A percentile compares a stretch with the other conserved stretches of the same genome.
Evolutionary conservation across 345 rosid genomes (phyloP).

Genomic region (Noccaea caerulescens): DNA sequence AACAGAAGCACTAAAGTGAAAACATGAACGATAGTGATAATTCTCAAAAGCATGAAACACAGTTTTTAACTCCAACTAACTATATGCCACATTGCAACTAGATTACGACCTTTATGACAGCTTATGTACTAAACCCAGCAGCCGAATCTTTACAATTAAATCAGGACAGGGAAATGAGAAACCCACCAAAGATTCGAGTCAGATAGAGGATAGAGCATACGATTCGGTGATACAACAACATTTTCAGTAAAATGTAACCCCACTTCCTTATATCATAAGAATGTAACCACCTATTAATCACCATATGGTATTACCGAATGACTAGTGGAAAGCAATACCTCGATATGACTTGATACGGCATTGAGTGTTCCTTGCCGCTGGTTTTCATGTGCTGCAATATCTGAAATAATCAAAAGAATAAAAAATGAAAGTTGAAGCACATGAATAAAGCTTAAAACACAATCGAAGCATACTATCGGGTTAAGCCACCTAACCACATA

Average conservation of each 20-base stretch:
- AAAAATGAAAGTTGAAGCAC: conserved; percentile 26
- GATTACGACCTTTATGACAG: neutral
- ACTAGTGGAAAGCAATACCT: conserved; percentile 53
- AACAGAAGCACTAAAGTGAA: conserved; percentile 36
- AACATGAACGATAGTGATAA: conserved; percentile 19
- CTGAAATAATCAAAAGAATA: conserved; percentile 49
- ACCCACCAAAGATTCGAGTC: neutral
- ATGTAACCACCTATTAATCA: neutral
- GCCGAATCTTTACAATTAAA: conserved; percentile 1
- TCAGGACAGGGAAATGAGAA: conserved; percentile 4
- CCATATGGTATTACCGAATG: neutral
- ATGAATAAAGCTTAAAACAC: neutral
- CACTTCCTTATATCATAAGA: conserved; percentile 5
- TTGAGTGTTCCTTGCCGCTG: conserved; percentile 97
- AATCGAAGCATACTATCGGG: conserved; percentile 10
- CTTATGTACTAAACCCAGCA: conserved; percentile 12
- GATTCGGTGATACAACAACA: neutral
- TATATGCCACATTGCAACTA: conserved; percentile 17
- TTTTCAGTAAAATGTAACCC: conserved; percentile 7
- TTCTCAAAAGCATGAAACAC: conserved; percentile 10
- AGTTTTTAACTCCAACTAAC: conserved; percentile 7
- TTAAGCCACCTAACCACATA: conserved; percentile 62
- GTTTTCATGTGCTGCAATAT: conserved; percentile 97
- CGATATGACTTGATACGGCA: conserved; percentile 99
- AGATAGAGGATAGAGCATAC: conserved; percentile 24